Evolutionary conservation across 192 early-diverging fungal species (phyloP).

Genomic region (Thamnidium elegans): DNA sequence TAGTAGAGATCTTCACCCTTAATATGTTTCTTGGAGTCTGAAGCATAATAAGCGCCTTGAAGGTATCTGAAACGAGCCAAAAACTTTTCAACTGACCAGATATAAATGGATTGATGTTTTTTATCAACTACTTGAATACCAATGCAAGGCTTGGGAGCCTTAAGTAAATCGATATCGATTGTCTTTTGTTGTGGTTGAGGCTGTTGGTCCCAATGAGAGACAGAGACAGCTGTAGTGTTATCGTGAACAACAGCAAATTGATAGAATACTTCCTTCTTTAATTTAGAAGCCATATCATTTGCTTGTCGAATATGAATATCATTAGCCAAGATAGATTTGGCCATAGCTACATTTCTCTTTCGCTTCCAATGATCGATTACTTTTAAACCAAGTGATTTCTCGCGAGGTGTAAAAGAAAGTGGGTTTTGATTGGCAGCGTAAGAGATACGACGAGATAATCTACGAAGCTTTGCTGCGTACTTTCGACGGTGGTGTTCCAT

Average conservation of each 20-base stretch:
- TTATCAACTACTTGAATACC: conserved; percentile 54
- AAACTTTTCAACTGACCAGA: conserved; percentile 39
- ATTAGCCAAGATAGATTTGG: conserved; percentile 62
- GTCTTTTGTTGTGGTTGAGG: conserved; percentile 33
- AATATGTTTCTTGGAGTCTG: conserved; percentile 50
- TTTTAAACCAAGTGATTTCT: conserved; percentile 39
- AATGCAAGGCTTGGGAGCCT: conserved; percentile 44
- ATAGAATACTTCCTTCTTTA: conserved; percentile 73
- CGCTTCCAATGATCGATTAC: conserved; percentile 47
- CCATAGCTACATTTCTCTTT: conserved; percentile 56
- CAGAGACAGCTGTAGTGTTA: conserved; percentile 38
- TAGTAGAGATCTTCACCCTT: conserved; percentile 58
- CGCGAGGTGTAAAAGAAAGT: conserved; percentile 37
- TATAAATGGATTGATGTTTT: conserved; percentile 47
- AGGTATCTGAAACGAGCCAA: conserved; percentile 32
- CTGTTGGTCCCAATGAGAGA: conserved; percentile 48
- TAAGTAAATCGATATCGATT: conserved; percentile 37
- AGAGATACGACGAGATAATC: conserved; percentile 18
- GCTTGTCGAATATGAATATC: conserved; percentile 77
- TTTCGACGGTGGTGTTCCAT: conserved; percentile 48
- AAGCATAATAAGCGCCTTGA: conserved; percentile 50
- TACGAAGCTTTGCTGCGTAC: conserved; percentile 48
- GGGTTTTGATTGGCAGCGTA: conserved; percentile 34
- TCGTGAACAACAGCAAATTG: conserved; percentile 76
- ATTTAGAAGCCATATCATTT: conserved; percentile 79